A percentile compares a stretch with the other conserved stretches of the same genome.
These are phyloP conservation scores for Helichrysum umbraculigerum DNA, from an alignment of 129 eudicot species.

Conservation along the genomic window DNA sequence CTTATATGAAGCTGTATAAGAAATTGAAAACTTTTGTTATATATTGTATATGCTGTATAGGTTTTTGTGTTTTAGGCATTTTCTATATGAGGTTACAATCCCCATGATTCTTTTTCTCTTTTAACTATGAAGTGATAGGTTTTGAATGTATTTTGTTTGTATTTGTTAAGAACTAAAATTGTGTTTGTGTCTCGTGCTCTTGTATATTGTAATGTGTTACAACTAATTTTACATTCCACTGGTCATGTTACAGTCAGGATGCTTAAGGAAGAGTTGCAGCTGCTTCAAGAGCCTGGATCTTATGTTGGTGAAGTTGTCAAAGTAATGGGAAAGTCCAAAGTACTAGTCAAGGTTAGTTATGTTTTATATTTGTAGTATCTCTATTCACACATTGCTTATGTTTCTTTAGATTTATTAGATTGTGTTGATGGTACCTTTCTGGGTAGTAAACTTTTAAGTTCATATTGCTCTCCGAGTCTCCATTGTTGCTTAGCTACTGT, in stretches of 20 bases:
- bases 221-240: background rate
- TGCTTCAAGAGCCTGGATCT: conserved; percentile 49
- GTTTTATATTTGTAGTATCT: background rate
- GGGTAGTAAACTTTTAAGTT: background rate
- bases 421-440: background rate
- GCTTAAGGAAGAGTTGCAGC: conserved; percentile 55
- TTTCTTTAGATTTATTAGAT: background rate
- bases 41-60: background rate
- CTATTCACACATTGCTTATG: background rate
- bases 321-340: conserved; percentile 54
- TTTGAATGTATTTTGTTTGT: background rate
- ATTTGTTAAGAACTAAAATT: background rate
- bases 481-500: background rate
- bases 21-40: background rate
- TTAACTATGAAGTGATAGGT: too few relatives aligned
- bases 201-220: background rate
- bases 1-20: background rate
- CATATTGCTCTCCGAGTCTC: background rate
- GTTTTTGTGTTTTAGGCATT: background rate
- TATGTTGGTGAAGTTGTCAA: conserved; percentile 53
- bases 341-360: conserved; percentile 45
- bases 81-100: background rate
- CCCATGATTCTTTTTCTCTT: background rate
- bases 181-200: background rate
- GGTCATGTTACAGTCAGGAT: conserved; percentile 38